Conservation (phyloP, 2,329 filamentous ascomycete genomes). For the Setomelanomma holmii region DNA sequence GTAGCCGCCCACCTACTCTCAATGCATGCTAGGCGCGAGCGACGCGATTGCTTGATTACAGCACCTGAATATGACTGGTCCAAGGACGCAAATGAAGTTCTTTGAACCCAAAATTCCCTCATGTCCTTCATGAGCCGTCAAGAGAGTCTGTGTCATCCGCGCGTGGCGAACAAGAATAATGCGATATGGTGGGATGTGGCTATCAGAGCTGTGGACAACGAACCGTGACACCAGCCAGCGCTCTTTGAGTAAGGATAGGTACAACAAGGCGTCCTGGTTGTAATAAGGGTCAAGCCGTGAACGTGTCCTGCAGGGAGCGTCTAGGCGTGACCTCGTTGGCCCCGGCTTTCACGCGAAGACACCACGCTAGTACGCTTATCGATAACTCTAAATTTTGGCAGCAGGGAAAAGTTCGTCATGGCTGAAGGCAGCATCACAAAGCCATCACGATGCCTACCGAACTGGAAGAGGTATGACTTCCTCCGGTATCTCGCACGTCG, state of each 20-base stretch:
- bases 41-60: neutral
- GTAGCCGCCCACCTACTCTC: slow-evolving; percentile 19
- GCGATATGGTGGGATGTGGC: too few species aligned
- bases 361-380: slow-evolving; percentile 32
- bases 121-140: too few species aligned
- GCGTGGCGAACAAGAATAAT: too few species aligned
- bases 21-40: neutral
- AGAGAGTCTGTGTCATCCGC: too few species aligned
- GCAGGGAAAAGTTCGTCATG: slow-evolving; percentile 37
- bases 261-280: slow-evolving; percentile 6
- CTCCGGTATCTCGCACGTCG: neutral
- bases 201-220: too few species aligned
- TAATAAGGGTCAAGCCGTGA: slow-evolving; percentile 5
- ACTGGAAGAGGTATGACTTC: slow-evolving; percentile 55
- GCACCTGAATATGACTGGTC: neutral
- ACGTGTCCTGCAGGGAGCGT: slow-evolving; percentile 11
- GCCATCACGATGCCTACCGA: slow-evolving; percentile 55
- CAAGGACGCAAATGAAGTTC: neutral
- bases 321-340: neutral
- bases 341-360: too few species aligned
- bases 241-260: slow-evolving; percentile 6
- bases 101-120: too few species aligned
- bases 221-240: neutral
- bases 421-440: slow-evolving; percentile 16
- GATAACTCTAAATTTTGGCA: slow-evolving; percentile 38